phyloP scores from a whole-genome alignment of 1,284 basidiomycete genomes.

The Ceratobasidium sp. region DNA sequence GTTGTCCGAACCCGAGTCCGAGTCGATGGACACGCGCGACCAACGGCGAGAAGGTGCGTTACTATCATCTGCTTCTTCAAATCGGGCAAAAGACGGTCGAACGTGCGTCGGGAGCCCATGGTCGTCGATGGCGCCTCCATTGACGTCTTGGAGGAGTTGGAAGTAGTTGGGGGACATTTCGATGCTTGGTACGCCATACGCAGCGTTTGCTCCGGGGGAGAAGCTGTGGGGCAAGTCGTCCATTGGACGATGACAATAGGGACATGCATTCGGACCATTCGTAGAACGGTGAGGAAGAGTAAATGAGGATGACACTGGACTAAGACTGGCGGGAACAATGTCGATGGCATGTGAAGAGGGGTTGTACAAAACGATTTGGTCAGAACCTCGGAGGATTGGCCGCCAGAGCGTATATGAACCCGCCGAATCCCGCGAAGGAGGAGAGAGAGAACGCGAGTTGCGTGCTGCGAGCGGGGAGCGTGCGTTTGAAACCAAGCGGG shows the following conservation, averaged over 20 bases:
- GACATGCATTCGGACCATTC: constrained; percentile 61
- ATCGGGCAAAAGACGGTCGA: constrained; percentile 29
- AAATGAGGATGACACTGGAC: constrained; percentile 47
- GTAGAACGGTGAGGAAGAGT: constrained; percentile 23
- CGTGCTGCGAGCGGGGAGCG: constrained; percentile 1
- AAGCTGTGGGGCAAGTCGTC: constrained; percentile 47
- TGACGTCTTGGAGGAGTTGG: constrained; percentile 64
- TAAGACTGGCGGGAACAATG: constrained; percentile 63
- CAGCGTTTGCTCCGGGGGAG: constrained; percentile 11
- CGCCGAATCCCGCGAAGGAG: constrained; percentile 10
- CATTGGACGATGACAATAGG: constrained; percentile 76
- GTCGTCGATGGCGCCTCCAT: constrained; percentile 16
- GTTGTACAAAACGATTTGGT: constrained; percentile 91
- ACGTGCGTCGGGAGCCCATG: neutral
- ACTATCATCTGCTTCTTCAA: constrained; percentile 34
- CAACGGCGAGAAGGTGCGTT: constrained; percentile 21
- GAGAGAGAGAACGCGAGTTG: constrained; percentile 6
- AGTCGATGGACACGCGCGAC: constrained; percentile 38
- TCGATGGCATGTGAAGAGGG: constrained; percentile 86
- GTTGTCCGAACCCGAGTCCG: constrained; percentile 28
- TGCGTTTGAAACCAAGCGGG: constrained; percentile 4
- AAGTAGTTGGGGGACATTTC: constrained; percentile 73
- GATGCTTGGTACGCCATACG: constrained; percentile 36
- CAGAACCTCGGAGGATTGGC: constrained; percentile 65
- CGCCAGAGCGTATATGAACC: constrained; percentile 48